Percentiles rank a stretch among this genome's conserved stretches.
Evolutionary conservation across 768 basidiomycete genomes (phyloP).

Genomic region (Boletus barrowsii): DNA sequence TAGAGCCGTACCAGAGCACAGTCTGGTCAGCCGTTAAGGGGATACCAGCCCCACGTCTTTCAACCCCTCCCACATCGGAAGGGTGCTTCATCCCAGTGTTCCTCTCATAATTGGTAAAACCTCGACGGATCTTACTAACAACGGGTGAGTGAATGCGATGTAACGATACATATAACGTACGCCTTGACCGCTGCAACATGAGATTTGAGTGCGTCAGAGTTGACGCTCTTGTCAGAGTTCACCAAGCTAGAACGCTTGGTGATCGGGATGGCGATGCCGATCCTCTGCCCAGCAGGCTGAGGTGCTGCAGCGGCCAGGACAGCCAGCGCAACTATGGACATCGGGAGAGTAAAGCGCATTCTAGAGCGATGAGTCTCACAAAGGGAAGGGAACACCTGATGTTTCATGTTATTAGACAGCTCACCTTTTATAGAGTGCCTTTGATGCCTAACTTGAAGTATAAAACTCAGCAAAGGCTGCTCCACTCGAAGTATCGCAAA

Average conservation of each 20-base stretch:
- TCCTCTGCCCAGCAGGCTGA: not conserved
- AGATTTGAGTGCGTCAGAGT: slow-evolving; percentile 1
- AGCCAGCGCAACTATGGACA: slow-evolving; percentile 1
- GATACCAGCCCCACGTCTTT: not conserved
- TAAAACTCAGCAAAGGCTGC: not conserved
- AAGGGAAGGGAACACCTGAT: not conserved
- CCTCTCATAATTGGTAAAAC: slow-evolving; percentile 4
- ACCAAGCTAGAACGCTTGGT: slow-evolving; percentile 2
- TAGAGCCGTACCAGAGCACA: slow-evolving; percentile 10
- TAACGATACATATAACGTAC: slow-evolving; percentile 1
- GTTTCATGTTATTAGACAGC: not conserved
- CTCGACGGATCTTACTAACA: slow-evolving; percentile 6
- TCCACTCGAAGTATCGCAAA: not conserved
- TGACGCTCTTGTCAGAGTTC: slow-evolving; percentile 5
- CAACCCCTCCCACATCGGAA: not conserved
- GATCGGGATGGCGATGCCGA: slow-evolving; percentile 2
- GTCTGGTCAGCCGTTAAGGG: not conserved
- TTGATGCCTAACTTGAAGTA: not conserved
- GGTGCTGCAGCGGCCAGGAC: slow-evolving; percentile 9
- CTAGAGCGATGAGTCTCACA: not conserved
- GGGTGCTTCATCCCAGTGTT: slow-evolving; percentile 8
- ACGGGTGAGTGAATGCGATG: not conserved
- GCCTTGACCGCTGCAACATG: slow-evolving; percentile 1
- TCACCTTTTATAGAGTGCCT: not conserved
- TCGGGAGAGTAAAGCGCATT: slow-evolving; percentile 9